A percentile compares a stretch with the other conserved stretches of the same genome.
Evolutionary conservation across 371 early-diverging fungal genomes (phyloP).

Genomic region (Smittium culicis): DNA sequence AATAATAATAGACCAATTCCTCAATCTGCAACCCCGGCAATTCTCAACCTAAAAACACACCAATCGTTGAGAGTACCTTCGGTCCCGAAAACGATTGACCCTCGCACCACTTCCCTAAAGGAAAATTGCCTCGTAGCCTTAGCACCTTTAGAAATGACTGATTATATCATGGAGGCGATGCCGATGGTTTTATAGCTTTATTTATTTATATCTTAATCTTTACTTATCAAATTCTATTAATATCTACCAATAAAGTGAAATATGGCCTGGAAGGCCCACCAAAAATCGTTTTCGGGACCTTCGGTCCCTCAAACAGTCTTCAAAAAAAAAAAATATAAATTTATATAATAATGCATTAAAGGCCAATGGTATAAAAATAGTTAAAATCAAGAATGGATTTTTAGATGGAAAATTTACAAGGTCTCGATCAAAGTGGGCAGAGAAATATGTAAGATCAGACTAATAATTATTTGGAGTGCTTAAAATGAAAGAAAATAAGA

Average conservation of each 20-base stretch:
- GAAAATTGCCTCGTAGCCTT: neutral
- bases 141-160: neutral
- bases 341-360: neutral
- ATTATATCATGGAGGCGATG: neutral
- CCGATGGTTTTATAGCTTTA: neutral
- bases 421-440: too few relatives aligned
- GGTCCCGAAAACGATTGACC: neutral
- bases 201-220: neutral
- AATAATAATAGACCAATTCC: neutral
- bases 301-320: neutral
- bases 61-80: constrained; percentile 7
- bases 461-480: too few relatives aligned
- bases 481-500: too few relatives aligned
- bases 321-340: neutral
- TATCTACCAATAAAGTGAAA: neutral
- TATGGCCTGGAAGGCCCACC: too few relatives aligned
- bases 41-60: constrained; percentile 3
- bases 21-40: neutral
- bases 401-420: too few relatives aligned
- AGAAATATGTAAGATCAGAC: too few relatives aligned
- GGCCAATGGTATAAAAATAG: too few relatives aligned
- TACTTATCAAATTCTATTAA: neutral
- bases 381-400: too few relatives aligned
- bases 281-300: neutral
- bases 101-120: neutral